phyloP scores from a whole-genome alignment of 129 eudicot species.

The Solidago caesia region DNA sequence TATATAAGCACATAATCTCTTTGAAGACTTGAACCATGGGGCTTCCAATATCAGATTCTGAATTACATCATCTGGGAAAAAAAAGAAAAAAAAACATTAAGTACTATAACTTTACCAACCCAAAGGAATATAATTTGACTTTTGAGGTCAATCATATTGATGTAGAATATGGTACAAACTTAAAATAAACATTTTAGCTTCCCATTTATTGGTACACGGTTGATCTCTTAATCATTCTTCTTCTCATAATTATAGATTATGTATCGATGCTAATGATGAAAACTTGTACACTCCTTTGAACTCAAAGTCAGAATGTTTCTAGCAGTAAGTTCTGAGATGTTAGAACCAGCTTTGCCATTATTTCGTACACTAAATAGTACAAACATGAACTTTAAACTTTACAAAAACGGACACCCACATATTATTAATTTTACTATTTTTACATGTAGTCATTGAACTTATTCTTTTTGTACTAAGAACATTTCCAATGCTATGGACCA shows the following conservation, averaged over 20 bases:
- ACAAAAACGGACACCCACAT: background rate
- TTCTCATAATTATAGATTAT: background rate
- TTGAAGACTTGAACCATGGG: slow-evolving; percentile 91
- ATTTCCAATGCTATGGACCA: too few species aligned
- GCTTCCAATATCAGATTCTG: slow-evolving; percentile 76
- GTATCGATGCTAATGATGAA: background rate
- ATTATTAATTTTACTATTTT: background rate
- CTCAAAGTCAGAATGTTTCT: background rate
- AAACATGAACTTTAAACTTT: background rate
- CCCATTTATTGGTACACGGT: background rate
- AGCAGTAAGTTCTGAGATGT: background rate
- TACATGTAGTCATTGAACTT: too few species aligned
- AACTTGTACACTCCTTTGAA: background rate
- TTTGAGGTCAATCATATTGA: slow-evolving; percentile 19
- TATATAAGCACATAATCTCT: slow-evolving; percentile 89
- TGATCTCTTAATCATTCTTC: background rate
- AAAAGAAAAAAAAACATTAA: background rate
- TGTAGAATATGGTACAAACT: background rate
- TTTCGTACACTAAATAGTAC: background rate
- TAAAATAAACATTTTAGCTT: background rate
- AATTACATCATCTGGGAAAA: slow-evolving; percentile 62
- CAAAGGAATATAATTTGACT: slow-evolving; percentile 4
- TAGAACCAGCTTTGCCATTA: background rate
- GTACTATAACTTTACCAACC: background rate
- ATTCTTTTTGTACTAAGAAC: too few species aligned